These are phyloP conservation scores for Aspergillus carlsbadensis DNA, from an alignment of 495 filamentous ascomycete genomes.

Conservation along the genomic window DNA sequence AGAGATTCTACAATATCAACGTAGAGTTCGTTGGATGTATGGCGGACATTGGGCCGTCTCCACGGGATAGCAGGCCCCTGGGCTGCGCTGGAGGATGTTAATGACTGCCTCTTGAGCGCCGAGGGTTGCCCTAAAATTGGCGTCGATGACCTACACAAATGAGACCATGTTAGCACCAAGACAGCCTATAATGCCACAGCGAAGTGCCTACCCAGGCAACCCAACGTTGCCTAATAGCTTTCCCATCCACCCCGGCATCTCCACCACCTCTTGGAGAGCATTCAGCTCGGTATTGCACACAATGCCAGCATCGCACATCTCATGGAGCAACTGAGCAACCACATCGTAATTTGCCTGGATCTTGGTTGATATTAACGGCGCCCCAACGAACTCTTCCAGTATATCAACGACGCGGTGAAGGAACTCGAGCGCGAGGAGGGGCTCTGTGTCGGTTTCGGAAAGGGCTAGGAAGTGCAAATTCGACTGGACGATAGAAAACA, in stretches of 20 bases:
- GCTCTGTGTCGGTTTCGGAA: conserved; percentile 78
- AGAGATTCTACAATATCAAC: conserved; percentile 94
- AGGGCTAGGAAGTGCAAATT: conserved; percentile 87
- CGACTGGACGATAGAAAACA: conserved; percentile 84
- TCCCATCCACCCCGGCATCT: conserved; percentile 84
- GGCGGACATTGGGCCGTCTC: conserved; percentile 87
- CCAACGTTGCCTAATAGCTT: conserved; percentile 88
- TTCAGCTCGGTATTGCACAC: conserved; percentile 91
- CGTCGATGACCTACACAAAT: conserved; percentile 34
- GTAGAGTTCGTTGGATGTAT: conserved; percentile 96
- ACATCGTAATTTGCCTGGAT: conserved; percentile 91
- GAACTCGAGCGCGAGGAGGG: conserved; percentile 94
- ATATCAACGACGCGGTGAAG: conserved; percentile 91
- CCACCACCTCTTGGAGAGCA: conserved; percentile 85
- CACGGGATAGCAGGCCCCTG: conserved; percentile 70
- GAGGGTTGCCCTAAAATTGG: conserved; percentile 43
- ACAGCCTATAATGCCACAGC: neutral
- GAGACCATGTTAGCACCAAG: neutral
- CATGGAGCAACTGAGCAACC: conserved; percentile 85
- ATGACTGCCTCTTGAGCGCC: conserved; percentile 43
- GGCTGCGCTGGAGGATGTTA: conserved; percentile 36
- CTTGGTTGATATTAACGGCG: conserved; percentile 80
- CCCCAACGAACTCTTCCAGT: conserved; percentile 90
- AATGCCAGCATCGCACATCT: conserved; percentile 96
- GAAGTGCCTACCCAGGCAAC: conserved; percentile 63